Conservation (phyloP, 345 rosid genomes). For the Gynandropsis gynandra region DNA sequence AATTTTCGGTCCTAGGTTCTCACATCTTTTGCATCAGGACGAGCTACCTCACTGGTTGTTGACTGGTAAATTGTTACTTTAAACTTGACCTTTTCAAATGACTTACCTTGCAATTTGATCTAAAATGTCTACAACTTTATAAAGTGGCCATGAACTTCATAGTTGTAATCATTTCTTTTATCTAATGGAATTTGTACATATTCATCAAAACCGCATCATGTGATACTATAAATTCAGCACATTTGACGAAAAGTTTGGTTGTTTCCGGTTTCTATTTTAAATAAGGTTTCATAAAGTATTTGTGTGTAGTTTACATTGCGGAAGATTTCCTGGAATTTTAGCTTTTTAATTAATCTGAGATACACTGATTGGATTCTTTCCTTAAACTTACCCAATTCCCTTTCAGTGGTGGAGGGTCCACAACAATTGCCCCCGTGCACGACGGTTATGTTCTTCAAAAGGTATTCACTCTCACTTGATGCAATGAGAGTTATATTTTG, state of each 20-base stretch:
- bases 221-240: too few species aligned
- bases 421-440: conserved; percentile 89
- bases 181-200: too few species aligned
- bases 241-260: background rate
- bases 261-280: background rate
- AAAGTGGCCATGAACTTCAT: too few species aligned
- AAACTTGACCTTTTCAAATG: too few species aligned
- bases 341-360: conserved; percentile 7
- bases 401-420: conserved; percentile 97
- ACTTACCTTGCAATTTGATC: too few species aligned
- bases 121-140: too few species aligned
- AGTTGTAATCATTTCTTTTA: too few species aligned
- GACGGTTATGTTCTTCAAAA: conserved; percentile 98
- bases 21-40: conserved; percentile 97
- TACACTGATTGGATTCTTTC: conserved; percentile 11
- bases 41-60: conserved; percentile 95
- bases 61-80: conserved; percentile 62
- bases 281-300: background rate
- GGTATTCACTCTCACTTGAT: conserved; percentile 35
- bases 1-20: conserved; percentile 56
- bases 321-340: conserved; percentile 9
- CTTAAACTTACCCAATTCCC: background rate
- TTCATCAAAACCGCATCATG: too few species aligned
- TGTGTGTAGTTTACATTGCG: conserved; percentile 9
- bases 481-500: background rate